phyloP scores from a whole-genome alignment of 805 yeast species.

The Gaillardinia entomophila region DNA sequence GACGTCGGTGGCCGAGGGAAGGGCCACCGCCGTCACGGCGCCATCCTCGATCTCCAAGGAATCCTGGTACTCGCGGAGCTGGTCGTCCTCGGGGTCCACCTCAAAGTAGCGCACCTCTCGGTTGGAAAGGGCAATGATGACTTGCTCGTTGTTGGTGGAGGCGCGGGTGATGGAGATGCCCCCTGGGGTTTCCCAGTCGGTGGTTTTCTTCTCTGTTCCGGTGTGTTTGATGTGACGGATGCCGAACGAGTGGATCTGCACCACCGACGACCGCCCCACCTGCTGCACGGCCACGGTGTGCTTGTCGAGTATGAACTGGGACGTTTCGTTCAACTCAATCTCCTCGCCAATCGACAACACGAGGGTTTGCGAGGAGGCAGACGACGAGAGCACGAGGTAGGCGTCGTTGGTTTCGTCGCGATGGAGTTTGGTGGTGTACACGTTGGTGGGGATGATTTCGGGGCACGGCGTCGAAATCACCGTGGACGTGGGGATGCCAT shows the following conservation, averaged over 20 bases:
- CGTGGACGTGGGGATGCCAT: slow-evolving; percentile 56
- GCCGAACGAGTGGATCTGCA: slow-evolving; percentile 72
- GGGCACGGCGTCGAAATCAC: slow-evolving; percentile 78
- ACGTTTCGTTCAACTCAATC: slow-evolving; percentile 67
- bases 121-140: slow-evolving; percentile 66
- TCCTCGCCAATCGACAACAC: slow-evolving; percentile 75
- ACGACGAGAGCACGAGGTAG: slow-evolving; percentile 56
- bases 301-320: slow-evolving; percentile 51
- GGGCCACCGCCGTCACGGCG: slow-evolving; percentile 42
- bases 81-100: slow-evolving; percentile 50
- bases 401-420: slow-evolving; percentile 46
- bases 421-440: slow-evolving; percentile 57
- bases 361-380: slow-evolving; percentile 57
- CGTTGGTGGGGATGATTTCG: slow-evolving; percentile 45
- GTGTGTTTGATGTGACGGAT: slow-evolving; percentile 45
- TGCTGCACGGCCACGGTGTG: slow-evolving; percentile 66
- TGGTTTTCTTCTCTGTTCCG: slow-evolving; percentile 22
- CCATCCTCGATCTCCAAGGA: slow-evolving; percentile 46
- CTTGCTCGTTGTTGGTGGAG: slow-evolving; percentile 59
- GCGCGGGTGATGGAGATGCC: slow-evolving; percentile 62
- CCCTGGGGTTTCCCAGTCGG: slow-evolving; percentile 80
- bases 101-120: slow-evolving; percentile 81
- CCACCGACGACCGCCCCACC: slow-evolving; percentile 55
- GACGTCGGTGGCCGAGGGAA: slow-evolving; percentile 44
- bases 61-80: slow-evolving; percentile 66